Percentiles rank a stretch among this genome's conserved stretches.
phyloP scores from a whole-genome alignment of 495 filamentous ascomycete species.

The Penicillium canariense region DNA sequence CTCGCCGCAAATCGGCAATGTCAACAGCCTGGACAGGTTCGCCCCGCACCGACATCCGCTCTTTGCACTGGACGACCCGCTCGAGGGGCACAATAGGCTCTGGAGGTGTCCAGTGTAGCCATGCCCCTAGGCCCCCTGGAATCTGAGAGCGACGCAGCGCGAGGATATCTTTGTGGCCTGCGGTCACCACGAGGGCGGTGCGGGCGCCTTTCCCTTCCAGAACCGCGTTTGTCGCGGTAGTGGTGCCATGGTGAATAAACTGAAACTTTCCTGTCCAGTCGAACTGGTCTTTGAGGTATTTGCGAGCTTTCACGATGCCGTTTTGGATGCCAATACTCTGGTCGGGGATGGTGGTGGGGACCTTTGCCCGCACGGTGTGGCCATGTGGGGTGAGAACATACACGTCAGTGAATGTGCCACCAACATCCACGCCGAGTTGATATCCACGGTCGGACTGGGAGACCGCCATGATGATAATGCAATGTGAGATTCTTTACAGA shows the following conservation, averaged over 20 bases:
- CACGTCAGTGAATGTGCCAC: constrained; percentile 52
- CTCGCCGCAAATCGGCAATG: constrained; percentile 30
- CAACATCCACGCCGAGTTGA: constrained; percentile 43
- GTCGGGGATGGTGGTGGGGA: constrained; percentile 47
- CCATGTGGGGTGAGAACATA: constrained; percentile 44
- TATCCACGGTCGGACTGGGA: constrained; percentile 15
- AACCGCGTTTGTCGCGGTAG: constrained; percentile 42
- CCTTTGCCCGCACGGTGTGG: constrained; percentile 42
- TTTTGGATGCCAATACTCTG: constrained; percentile 49
- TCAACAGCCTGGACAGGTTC: constrained; percentile 40
- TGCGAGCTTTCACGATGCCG: constrained; percentile 39
- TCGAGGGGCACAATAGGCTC: constrained; percentile 50
- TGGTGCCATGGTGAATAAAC: constrained; percentile 43
- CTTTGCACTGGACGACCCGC: constrained; percentile 46
- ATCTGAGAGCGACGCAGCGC: constrained; percentile 46
- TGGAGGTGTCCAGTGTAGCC: constrained; percentile 47
- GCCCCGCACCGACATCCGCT: constrained; percentile 45
- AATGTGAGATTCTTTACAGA: too few relatives aligned
- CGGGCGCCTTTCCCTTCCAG: constrained; percentile 43
- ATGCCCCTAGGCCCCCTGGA: constrained; percentile 47
- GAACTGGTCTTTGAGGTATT: constrained; percentile 24
- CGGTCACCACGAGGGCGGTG: constrained; percentile 39
- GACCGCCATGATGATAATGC: not conserved
- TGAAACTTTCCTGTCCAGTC: constrained; percentile 30
- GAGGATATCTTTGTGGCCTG: constrained; percentile 43